Evolutionary conservation across 2,329 filamentous ascomycete genomes (phyloP).

Genomic region (Fusarium pseudonygamai): DNA sequence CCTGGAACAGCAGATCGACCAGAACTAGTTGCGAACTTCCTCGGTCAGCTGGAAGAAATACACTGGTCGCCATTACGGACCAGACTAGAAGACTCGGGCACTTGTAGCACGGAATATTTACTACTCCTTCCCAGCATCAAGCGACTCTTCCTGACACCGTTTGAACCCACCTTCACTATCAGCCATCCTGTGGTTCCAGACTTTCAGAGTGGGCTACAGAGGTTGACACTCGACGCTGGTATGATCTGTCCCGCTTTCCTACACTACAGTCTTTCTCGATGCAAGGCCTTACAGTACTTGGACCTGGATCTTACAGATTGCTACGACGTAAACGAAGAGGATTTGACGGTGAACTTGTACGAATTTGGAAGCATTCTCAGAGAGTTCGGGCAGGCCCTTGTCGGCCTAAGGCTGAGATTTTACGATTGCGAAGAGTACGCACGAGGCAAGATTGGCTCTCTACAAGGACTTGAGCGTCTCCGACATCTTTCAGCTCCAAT

Average conservation of each 20-base stretch:
- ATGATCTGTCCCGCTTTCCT: neutral
- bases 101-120: neutral
- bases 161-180: neutral
- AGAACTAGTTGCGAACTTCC: neutral
- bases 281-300: neutral
- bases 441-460: neutral
- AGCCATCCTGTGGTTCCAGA: neutral
- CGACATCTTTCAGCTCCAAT: neutral
- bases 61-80: neutral
- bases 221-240: neutral
- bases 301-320: neutral
- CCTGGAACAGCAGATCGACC: neutral
- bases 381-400: neutral
- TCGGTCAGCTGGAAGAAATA: neutral
- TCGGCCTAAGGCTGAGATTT: neutral
- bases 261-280: neutral
- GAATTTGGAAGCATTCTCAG: neutral
- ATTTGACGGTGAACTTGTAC: neutral
- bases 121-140: neutral
- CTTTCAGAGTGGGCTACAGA: neutral
- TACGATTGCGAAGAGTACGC: too few species aligned
- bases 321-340: too few species aligned
- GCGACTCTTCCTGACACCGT: neutral
- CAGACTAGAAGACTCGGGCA: neutral
- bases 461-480: neutral